phyloP scores from a whole-genome alignment of 352 stramenopile species.

The Globisporangium heterothallicum region DNA sequence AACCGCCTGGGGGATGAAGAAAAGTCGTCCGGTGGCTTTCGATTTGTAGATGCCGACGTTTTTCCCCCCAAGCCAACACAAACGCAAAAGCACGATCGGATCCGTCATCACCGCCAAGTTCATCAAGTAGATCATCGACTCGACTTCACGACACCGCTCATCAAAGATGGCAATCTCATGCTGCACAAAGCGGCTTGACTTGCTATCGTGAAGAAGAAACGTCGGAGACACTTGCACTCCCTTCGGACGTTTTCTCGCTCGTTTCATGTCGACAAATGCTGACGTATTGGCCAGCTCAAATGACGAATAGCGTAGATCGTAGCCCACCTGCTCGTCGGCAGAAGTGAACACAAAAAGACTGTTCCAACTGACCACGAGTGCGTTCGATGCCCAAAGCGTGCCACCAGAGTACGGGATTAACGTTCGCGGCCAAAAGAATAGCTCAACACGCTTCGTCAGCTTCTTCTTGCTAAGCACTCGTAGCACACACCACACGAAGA shows the following conservation, averaged over 20 bases:
- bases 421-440: conserved; percentile 8
- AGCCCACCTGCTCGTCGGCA: neutral
- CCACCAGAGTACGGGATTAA: conserved; percentile 9
- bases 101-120: conserved; percentile 15
- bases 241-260: neutral
- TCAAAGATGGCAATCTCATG: neutral
- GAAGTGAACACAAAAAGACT: neutral
- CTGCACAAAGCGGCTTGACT: neutral
- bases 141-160: conserved; percentile 4
- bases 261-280: neutral
- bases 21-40: neutral
- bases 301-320: neutral
- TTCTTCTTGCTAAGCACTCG: neutral
- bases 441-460: neutral
- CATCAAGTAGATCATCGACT: conserved; percentile 15
- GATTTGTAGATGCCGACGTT: conserved; percentile 2
- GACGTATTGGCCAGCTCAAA: conserved; percentile 1
- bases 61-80: neutral
- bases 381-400: conserved; percentile 12
- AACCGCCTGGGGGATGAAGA: neutral
- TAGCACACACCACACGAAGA: neutral
- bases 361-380: conserved; percentile 6
- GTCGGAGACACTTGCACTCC: neutral
- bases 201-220: neutral
- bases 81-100: conserved; percentile 2